Conservation (phyloP, 148 eudicot species). For the Diospyros kaki region DNA sequence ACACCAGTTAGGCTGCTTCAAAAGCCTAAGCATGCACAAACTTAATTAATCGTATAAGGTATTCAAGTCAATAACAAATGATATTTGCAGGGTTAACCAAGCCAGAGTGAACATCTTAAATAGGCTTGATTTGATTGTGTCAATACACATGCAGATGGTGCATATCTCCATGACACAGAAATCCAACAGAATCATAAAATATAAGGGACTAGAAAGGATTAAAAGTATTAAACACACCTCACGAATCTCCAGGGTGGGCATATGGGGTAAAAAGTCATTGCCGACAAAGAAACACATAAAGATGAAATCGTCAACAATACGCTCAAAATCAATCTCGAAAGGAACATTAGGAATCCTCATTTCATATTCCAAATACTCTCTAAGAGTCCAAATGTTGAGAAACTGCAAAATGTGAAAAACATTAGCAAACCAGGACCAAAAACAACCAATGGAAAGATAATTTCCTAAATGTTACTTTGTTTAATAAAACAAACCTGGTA, state of each 20-base stretch:
- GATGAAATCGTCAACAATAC: constrained; percentile 88
- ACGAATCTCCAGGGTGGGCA: constrained; percentile 97
- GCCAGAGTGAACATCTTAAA: neutral
- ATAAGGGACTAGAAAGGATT: neutral
- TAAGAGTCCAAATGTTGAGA: constrained; percentile 81
- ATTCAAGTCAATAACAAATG: neutral
- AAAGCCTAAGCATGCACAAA: neutral
- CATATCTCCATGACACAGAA: neutral
- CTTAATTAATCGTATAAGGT: neutral
- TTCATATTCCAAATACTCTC: constrained; percentile 89
- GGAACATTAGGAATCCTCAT: constrained; percentile 70
- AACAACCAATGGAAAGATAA: neutral
- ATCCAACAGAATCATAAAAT: neutral
- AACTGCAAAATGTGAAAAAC: constrained; percentile 55
- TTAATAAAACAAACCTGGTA: constrained; percentile 58
- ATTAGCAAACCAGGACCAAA: constrained; percentile 1
- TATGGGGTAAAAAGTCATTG: constrained; percentile 94
- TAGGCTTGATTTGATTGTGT: neutral
- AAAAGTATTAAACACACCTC: constrained; percentile 51
- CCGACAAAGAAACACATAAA: constrained; percentile 98
- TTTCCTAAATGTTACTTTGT: neutral
- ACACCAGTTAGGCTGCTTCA: neutral
- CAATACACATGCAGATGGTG: neutral
- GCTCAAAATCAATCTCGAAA: constrained; percentile 66
- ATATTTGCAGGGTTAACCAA: neutral